These are phyloP conservation scores for Balakata baccata DNA, from an alignment of 345 rosid genomes.

Conservation along the genomic window DNA sequence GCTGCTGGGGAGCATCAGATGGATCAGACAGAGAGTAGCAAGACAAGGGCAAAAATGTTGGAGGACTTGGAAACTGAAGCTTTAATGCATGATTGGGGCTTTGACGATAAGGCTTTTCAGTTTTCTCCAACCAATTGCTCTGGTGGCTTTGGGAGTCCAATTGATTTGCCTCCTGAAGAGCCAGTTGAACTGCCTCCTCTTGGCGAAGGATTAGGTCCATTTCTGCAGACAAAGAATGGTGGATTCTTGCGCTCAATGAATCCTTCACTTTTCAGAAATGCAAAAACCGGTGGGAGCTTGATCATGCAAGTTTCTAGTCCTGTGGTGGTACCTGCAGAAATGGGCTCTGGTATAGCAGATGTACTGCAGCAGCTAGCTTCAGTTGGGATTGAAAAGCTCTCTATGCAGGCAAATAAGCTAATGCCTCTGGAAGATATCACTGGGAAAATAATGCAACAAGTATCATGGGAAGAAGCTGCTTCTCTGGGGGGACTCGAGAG, in stretches of 20 bases:
- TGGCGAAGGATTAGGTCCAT: slow-evolving; percentile 82
- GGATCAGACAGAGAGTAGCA: slow-evolving; percentile 38
- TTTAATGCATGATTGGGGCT: slow-evolving; percentile 88
- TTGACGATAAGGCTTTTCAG: slow-evolving; percentile 70
- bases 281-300: slow-evolving; percentile 69
- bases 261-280: slow-evolving; percentile 56
- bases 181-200: slow-evolving; percentile 63
- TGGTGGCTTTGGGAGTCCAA: slow-evolving; percentile 54
- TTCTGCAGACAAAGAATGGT: slow-evolving; percentile 74
- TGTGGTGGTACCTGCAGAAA: slow-evolving; percentile 90
- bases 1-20: slow-evolving; percentile 55
- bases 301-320: slow-evolving; percentile 96
- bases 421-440: slow-evolving; percentile 95
- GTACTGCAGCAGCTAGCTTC: slow-evolving; percentile 72
- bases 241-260: slow-evolving; percentile 85
- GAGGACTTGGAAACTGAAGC: slow-evolving; percentile 83
- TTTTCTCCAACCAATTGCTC: slow-evolving; percentile 56
- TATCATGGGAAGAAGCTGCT: slow-evolving; percentile 70
- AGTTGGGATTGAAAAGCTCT: slow-evolving; percentile 88
- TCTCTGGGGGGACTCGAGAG: slow-evolving; percentile 50
- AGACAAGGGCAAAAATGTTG: slow-evolving; percentile 58
- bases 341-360: slow-evolving; percentile 81
- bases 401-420: slow-evolving; percentile 79
- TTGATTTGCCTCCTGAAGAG: slow-evolving; percentile 53
- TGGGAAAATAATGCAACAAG: slow-evolving; percentile 84